These are phyloP conservation scores for Nemania abortiva DNA, from an alignment of 2,329 filamentous ascomycete genomes.

Conservation along the genomic window DNA sequence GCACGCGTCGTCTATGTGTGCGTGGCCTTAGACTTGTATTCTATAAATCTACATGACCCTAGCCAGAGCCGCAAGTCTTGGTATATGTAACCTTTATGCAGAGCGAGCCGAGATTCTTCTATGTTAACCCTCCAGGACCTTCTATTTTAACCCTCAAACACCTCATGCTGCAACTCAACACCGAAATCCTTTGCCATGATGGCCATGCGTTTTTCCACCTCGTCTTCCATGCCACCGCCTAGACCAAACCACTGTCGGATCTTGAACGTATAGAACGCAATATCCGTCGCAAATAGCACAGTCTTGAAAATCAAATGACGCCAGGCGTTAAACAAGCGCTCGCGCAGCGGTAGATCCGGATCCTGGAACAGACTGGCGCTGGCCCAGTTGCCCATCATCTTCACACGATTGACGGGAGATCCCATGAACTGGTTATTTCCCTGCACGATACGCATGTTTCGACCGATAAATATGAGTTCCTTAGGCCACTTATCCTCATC, in stretches of 20 bases:
- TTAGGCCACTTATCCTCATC: constrained; percentile 91
- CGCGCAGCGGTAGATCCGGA: constrained; percentile 69
- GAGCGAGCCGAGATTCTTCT: constrained; percentile 40
- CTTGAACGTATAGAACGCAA: constrained; percentile 86
- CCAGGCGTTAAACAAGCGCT: constrained; percentile 77
- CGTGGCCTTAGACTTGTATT: constrained; percentile 17
- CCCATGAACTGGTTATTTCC: constrained; percentile 93
- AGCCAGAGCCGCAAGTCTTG: constrained; percentile 13
- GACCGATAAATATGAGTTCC: constrained; percentile 90
- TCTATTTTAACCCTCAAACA: constrained; percentile 80
- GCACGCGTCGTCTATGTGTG: neutral
- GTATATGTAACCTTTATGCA: constrained; percentile 20
- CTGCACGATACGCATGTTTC: constrained; percentile 93
- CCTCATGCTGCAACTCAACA: constrained; percentile 86
- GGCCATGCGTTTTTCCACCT: constrained; percentile 89
- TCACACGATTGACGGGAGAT: constrained; percentile 90
- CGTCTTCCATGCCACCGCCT: constrained; percentile 92
- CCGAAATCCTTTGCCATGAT: constrained; percentile 91
- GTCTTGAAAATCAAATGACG: constrained; percentile 84
- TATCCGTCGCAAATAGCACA: constrained; percentile 80
- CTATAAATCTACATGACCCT: constrained; percentile 34
- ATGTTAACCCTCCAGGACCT: constrained; percentile 20
- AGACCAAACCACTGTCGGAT: constrained; percentile 80
- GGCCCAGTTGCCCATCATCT: constrained; percentile 94
- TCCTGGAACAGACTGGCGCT: constrained; percentile 84